phyloP scores from a whole-genome alignment of 108 stramenopile species.

The Fistulifera pelliculosa region DNA sequence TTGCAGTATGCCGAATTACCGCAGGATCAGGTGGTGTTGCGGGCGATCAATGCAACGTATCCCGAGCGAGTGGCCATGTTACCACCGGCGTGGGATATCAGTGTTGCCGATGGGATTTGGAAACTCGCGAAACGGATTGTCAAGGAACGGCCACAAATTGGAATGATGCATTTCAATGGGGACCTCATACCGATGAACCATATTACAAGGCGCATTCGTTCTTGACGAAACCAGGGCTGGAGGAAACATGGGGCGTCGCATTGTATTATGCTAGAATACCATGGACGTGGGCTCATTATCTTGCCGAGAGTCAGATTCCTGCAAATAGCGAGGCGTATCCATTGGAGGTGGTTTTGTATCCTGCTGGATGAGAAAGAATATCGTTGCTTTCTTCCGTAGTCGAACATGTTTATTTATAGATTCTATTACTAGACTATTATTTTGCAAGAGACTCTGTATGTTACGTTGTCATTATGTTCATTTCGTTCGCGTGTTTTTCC shows the following conservation, averaged over 20 bases:
- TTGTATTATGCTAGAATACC: constrained; percentile 1
- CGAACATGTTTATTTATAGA: too few species aligned
- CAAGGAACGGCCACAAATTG: constrained; percentile 8
- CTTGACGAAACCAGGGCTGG: background rate
- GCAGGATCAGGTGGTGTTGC: constrained; percentile 14
- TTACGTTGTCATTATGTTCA: too few species aligned
- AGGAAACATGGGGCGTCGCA: constrained; percentile 1
- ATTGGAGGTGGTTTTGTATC: too few species aligned
- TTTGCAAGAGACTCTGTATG: too few species aligned
- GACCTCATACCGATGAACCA: constrained; percentile 7
- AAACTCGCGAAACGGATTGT: background rate
- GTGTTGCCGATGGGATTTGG: constrained; percentile 7
- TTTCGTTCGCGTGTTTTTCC: too few species aligned
- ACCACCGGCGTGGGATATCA: constrained; percentile 9
- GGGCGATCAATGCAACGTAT: constrained; percentile 4
- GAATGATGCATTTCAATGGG: constrained; percentile 29
- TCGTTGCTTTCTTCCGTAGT: too few species aligned
- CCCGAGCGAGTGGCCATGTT: constrained; percentile 7
- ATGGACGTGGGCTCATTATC: constrained; percentile 7
- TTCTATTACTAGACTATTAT: too few species aligned
- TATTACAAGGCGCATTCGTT: constrained; percentile 5
- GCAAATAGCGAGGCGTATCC: too few species aligned
- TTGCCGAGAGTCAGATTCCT: constrained; percentile 1
- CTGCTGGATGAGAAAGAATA: too few species aligned
- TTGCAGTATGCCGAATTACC: background rate